phyloP scores from a whole-genome alignment of 176 grass and related monocot genomes.

The Avena insularis region DNA sequence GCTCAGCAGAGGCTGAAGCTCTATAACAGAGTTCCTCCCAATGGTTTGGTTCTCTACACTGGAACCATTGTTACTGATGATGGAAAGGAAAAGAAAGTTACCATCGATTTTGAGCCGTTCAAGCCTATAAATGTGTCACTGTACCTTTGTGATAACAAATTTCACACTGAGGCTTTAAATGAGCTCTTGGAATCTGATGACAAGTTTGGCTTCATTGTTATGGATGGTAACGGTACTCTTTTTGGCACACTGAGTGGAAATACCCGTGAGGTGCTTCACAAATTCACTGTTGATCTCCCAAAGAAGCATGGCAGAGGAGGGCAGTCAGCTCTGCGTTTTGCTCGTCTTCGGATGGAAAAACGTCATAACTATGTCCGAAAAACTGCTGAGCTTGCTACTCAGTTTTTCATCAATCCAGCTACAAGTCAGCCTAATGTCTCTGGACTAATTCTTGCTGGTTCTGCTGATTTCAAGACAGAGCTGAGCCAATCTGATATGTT shows the following conservation, averaged over 20 bases:
- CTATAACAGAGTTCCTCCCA: constrained; percentile 59
- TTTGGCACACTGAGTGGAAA: constrained; percentile 68
- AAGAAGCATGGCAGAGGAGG: constrained; percentile 67
- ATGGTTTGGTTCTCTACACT: constrained; percentile 69
- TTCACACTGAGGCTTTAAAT: constrained; percentile 60
- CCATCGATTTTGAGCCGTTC: constrained; percentile 65
- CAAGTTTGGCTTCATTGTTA: constrained; percentile 63
- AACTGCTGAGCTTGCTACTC: constrained; percentile 63
- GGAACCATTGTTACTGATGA: constrained; percentile 66
- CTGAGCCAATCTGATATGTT: constrained; percentile 64
- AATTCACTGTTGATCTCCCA: constrained; percentile 63
- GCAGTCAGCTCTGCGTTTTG: constrained; percentile 62
- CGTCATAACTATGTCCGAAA: constrained; percentile 61
- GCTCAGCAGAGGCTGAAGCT: constrained; percentile 67
- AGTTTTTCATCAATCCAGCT: constrained; percentile 58
- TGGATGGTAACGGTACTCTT: constrained; percentile 66
- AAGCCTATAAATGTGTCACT: constrained; percentile 60
- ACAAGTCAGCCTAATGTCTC: constrained; percentile 64
- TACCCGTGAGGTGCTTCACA: constrained; percentile 61
- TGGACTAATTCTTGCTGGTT: constrained; percentile 58
- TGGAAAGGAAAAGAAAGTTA: constrained; percentile 67
- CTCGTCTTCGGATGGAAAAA: constrained; percentile 64
- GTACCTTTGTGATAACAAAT: constrained; percentile 66
- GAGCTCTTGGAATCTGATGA: constrained; percentile 66
- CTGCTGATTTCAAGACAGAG: constrained; percentile 66